These are phyloP conservation scores for Pichia nanzhaoensis DNA, from an alignment of 805 yeast species.

Conservation along the genomic window DNA sequence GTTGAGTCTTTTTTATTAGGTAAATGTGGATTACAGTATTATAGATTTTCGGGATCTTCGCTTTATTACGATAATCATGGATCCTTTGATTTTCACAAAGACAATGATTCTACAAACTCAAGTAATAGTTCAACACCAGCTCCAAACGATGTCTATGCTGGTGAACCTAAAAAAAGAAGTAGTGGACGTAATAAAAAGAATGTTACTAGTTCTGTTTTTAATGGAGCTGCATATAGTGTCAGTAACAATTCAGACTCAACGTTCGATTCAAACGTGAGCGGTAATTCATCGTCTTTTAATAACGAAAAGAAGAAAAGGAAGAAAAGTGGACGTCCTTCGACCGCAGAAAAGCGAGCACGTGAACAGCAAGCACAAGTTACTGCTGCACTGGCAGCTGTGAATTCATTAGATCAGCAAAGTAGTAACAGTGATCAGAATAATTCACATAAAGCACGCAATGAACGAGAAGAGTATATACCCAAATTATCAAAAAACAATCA, in stretches of 20 bases:
- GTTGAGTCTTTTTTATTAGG: conserved; percentile 78
- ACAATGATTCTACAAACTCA: conserved; percentile 6
- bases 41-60: conserved; percentile 61
- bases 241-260: too few species aligned
- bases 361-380: conserved; percentile 3
- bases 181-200: conserved; percentile 4
- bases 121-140: not conserved
- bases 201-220: not conserved
- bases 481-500: conserved; percentile 29
- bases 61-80: conserved; percentile 34
- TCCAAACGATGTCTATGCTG: not conserved
- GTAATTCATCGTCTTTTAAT: not conserved
- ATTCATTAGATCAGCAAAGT: not conserved
- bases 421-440: conserved; percentile 2
- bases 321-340: conserved; percentile 7
- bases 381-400: conserved; percentile 1
- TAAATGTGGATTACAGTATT: conserved; percentile 49
- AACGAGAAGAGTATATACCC: conserved; percentile 28
- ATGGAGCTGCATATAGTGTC: not conserved
- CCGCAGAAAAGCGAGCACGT: conserved; percentile 6
- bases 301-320: conserved; percentile 3
- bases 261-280: too few species aligned
- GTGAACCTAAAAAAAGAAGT: conserved; percentile 1
- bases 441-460: conserved; percentile 2
- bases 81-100: conserved; percentile 24